Evolutionary conservation across 306 rosid species (phyloP).

Genomic region (Gastrolobium bilobum): DNA sequence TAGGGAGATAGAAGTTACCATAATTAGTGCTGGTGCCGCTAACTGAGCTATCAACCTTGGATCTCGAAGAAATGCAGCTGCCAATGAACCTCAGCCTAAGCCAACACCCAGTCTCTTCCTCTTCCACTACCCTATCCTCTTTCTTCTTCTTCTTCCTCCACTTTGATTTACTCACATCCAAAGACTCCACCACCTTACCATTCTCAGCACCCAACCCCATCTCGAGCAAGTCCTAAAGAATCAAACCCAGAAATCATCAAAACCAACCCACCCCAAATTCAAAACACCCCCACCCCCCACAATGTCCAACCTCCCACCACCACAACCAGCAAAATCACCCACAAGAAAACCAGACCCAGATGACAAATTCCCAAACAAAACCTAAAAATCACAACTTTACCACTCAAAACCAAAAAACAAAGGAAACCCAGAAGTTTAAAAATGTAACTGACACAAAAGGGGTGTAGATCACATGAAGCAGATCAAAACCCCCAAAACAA

Average conservation of each 20-base stretch:
- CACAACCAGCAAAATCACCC: slow-evolving; percentile 42
- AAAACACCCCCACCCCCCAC: slow-evolving; percentile 48
- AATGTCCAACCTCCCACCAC: slow-evolving; percentile 43
- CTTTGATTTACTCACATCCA: slow-evolving; percentile 76
- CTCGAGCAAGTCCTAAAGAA: slow-evolving; percentile 56
- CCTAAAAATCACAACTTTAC: slow-evolving; percentile 46
- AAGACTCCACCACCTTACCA: slow-evolving; percentile 78
- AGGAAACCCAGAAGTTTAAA: slow-evolving; percentile 14
- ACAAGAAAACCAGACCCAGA: slow-evolving; percentile 44
- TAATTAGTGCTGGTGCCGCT: slow-evolving; percentile 81
- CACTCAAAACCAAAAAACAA: slow-evolving; percentile 10
- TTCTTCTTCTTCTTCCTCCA: slow-evolving; percentile 74
- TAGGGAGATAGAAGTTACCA: slow-evolving; percentile 63
- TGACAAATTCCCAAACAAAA: slow-evolving; percentile 27
- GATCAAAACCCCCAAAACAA: slow-evolving; percentile 52
- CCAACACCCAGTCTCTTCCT: slow-evolving; percentile 84
- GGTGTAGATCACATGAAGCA: slow-evolving; percentile 48
- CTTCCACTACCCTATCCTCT: slow-evolving; percentile 61
- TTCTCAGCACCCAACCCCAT: slow-evolving; percentile 83
- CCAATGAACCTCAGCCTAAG: slow-evolving; percentile 75
- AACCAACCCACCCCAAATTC: slow-evolving; percentile 51
- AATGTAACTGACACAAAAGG: slow-evolving; percentile 4
- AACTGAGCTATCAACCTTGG: slow-evolving; percentile 93
- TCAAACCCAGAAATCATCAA: slow-evolving; percentile 62
- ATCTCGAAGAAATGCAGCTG: slow-evolving; percentile 98